phyloP scores from a whole-genome alignment of 805 yeast genomes.

The Cyberlindnera lachancei region DNA sequence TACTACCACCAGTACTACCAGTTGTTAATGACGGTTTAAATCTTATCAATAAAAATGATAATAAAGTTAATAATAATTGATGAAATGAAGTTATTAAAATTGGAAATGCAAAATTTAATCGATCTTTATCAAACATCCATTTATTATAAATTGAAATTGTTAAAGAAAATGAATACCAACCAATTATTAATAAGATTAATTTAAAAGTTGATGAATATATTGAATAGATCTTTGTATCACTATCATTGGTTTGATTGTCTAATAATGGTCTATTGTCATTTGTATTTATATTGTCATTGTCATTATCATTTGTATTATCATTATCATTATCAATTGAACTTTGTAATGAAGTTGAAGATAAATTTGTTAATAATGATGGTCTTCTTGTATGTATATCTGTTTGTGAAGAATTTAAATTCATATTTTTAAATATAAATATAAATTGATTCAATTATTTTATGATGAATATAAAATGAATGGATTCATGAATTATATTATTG shows the following conservation, averaged over 20 bases:
- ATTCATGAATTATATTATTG: no score
- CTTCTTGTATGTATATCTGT: slow-evolving; percentile 14
- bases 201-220: slow-evolving; percentile 6
- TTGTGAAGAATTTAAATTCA: slow-evolving; percentile 17
- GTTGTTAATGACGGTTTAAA: slow-evolving; percentile 13
- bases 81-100: slow-evolving; percentile 79
- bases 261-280: no score
- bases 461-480: no score
- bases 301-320: no score
- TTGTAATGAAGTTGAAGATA: neutral
- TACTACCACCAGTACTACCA: slow-evolving; percentile 2
- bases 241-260: neutral
- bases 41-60: slow-evolving; percentile 27
- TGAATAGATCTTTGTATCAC: neutral
- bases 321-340: neutral
- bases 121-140: slow-evolving; percentile 87
- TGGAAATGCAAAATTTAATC: slow-evolving; percentile 76
- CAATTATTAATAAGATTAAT: slow-evolving; percentile 24
- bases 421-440: no score
- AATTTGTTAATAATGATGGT: slow-evolving; percentile 5
- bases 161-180: slow-evolving; percentile 69
- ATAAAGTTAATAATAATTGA: slow-evolving; percentile 60
- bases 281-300: neutral
- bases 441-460: no score
- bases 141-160: slow-evolving; percentile 78